Percentiles rank a stretch among this genome's conserved stretches.
These are phyloP conservation scores for Agastache rugosa DNA, from an alignment of 257 asterid genomes.

Conservation along the genomic window DNA sequence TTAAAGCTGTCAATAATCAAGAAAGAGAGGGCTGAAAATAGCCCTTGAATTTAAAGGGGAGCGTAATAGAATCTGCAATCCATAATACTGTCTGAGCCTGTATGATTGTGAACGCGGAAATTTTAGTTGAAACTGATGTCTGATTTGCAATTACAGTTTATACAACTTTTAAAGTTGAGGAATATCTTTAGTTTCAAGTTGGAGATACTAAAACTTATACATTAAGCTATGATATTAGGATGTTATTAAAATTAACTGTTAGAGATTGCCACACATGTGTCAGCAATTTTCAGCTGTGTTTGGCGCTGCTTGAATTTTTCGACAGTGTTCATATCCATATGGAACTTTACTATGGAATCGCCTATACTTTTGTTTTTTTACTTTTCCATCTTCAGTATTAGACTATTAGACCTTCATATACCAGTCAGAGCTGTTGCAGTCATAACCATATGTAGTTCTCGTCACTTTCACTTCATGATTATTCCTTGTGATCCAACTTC, in stretches of 20 bases:
- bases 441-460: neutral
- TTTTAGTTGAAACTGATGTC: too few species aligned
- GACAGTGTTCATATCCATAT: neutral
- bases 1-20: too few species aligned
- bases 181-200: neutral
- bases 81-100: neutral
- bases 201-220: too few species aligned
- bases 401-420: neutral
- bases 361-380: neutral
- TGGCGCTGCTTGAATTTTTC: neutral
- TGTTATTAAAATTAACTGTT: neutral
- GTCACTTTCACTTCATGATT: neutral
- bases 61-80: too few species aligned
- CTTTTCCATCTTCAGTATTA: neutral
- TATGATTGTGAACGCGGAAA: too few species aligned
- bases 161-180: neutral
- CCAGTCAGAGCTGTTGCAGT: neutral
- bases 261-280: neutral
- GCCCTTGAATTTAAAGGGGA: too few species aligned
- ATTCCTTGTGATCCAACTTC: neutral
- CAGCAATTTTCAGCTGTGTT: neutral
- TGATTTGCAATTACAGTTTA: neutral
- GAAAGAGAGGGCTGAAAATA: too few species aligned
- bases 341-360: neutral
- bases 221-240: neutral